Evolutionary conservation across 345 rosid genomes (phyloP).

Genomic region (Populus simonii): DNA sequence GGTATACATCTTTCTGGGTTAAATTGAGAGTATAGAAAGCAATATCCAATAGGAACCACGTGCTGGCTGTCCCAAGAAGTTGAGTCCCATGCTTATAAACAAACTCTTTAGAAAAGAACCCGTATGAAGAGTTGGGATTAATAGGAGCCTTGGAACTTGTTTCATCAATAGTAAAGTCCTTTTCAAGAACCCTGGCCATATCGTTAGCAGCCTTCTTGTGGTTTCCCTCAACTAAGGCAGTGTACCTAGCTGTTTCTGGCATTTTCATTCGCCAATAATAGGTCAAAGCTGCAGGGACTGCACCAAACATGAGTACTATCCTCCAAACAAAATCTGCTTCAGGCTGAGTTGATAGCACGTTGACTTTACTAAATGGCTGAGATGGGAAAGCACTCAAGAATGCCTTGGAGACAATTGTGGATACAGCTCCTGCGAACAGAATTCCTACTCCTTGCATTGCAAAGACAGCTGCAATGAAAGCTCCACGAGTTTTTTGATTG

Average conservation of each 20-base stretch:
- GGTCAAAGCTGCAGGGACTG: conserved; percentile 66
- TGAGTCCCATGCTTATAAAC: conserved; percentile 54
- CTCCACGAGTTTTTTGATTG: conserved; percentile 63
- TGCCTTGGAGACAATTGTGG: conserved; percentile 47
- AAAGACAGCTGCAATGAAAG: conserved; percentile 69
- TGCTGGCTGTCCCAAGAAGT: conserved; percentile 59
- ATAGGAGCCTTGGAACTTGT: background rate
- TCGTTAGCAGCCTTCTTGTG: conserved; percentile 63
- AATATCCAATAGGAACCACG: conserved; percentile 71
- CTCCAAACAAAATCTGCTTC: conserved; percentile 65
- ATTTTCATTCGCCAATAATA: conserved; percentile 79
- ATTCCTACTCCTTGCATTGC: conserved; percentile 79
- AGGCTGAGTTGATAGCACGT: conserved; percentile 50
- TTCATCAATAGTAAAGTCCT: conserved; percentile 12
- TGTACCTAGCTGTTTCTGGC: conserved; percentile 78
- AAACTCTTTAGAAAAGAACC: conserved; percentile 47
- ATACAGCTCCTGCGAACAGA: conserved; percentile 55
- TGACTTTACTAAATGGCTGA: conserved; percentile 15
- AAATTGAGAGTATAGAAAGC: conserved; percentile 70
- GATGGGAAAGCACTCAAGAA: conserved; percentile 38
- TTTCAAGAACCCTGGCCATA: conserved; percentile 62
- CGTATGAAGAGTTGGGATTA: conserved; percentile 30
- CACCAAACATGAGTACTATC: conserved; percentile 75
- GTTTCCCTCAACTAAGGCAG: conserved; percentile 61
- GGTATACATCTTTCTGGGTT: conserved; percentile 64